Percentiles rank a stretch among this genome's conserved stretches.
phyloP scores from a whole-genome alignment of 2,329 filamentous ascomycete species.

The Bisporella sp. region DNA sequence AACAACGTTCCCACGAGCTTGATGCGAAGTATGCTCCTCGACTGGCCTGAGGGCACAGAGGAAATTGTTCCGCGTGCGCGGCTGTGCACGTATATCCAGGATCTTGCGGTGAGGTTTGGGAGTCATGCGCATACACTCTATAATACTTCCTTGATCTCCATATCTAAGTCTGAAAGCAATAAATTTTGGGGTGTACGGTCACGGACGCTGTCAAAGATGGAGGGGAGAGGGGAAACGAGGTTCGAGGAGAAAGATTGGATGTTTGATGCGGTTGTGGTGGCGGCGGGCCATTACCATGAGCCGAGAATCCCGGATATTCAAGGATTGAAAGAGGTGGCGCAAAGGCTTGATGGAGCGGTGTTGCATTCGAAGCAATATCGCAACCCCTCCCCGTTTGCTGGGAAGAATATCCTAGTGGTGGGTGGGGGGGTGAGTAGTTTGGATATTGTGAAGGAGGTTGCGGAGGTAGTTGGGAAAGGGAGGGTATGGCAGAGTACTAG shows the following conservation, averaged over 20 bases:
- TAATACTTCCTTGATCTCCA: constrained; percentile 49
- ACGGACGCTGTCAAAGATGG: neutral
- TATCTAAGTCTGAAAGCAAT: constrained; percentile 3
- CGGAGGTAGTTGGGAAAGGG: constrained; percentile 10
- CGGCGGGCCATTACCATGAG: constrained; percentile 58
- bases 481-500: too few relatives aligned
- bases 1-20: neutral
- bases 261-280: constrained; percentile 59
- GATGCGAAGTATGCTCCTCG: constrained; percentile 35
- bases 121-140: constrained; percentile 45
- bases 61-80: constrained; percentile 51
- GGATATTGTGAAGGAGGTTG: constrained; percentile 13
- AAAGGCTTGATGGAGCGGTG: constrained; percentile 41
- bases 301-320: constrained; percentile 52
- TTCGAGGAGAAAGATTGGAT: constrained; percentile 11
- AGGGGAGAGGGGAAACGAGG: neutral
- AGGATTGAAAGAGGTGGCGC: constrained; percentile 50
- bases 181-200: constrained; percentile 1
- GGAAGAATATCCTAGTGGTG: constrained; percentile 48
- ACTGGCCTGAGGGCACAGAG: constrained; percentile 52
- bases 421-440: constrained; percentile 46
- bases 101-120: constrained; percentile 43
- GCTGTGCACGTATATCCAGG: constrained; percentile 53
- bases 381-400: constrained; percentile 46
- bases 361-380: constrained; percentile 68